These are phyloP conservation scores for Yarrowia sp. DNA, from an alignment of 805 yeast genomes.

Conservation along the genomic window DNA sequence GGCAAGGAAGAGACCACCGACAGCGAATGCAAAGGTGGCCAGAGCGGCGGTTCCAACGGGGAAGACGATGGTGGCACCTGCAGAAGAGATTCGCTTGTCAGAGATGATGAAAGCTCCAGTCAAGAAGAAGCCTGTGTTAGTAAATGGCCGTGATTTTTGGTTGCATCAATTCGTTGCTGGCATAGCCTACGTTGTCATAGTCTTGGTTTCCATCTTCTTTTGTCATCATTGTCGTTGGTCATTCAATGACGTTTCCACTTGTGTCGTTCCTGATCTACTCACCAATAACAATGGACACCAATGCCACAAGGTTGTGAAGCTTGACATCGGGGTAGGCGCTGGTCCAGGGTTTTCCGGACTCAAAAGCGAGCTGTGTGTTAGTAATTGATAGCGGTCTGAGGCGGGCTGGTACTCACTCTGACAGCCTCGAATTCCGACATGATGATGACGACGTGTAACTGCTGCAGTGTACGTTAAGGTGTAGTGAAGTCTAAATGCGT, in stretches of 20 bases:
- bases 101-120: conserved; percentile 25
- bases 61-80: conserved; percentile 2
- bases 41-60: conserved; percentile 24
- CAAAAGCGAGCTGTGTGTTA: conserved; percentile 23
- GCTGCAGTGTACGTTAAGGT: conserved; percentile 9
- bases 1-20: conserved; percentile 24
- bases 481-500: conserved; percentile 1
- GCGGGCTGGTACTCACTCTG: conserved; percentile 1
- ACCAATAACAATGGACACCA: conserved; percentile 17
- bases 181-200: too few relatives aligned
- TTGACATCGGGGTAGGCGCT: conserved; percentile 14
- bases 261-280: not conserved
- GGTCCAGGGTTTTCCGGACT: conserved; percentile 23
- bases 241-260: not conserved
- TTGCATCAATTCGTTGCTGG: too few relatives aligned
- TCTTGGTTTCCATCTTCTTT: too few relatives aligned
- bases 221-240: too few relatives aligned
- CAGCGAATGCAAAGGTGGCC: conserved; percentile 24
- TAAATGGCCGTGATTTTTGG: too few relatives aligned
- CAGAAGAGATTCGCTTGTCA: conserved; percentile 5
- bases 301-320: conserved; percentile 12
- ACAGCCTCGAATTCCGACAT: conserved; percentile 26
- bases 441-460: conserved; percentile 25
- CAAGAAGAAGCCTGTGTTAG: conserved; percentile 23
- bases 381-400: not conserved